Evolutionary conservation across 2,329 filamentous ascomycete species (phyloP), one percentile per base, ranked within the genome.

Genomic region (Phaeosphaeriaceae sp.): DNA sequence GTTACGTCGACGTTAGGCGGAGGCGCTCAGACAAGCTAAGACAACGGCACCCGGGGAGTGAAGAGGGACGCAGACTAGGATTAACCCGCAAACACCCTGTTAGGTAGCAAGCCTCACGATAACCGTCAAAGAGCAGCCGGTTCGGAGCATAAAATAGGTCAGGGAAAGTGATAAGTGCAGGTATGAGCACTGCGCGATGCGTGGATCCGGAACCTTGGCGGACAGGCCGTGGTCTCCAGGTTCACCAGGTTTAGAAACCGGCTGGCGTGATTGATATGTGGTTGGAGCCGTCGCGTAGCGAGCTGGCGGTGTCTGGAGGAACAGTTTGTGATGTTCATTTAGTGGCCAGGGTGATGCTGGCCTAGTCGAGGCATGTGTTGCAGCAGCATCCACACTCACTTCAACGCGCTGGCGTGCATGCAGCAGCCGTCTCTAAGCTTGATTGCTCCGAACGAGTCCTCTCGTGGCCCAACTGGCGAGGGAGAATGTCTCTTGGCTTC

Each of bases 1-100:
- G 65, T 63, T 66, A 69, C 63, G 63, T 64, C 59, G 66, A 68
- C 65, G 63, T 66, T 66, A 62, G 59, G 66, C 61, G 65, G 68
- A 65, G 66, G 60, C 63, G 66, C 67, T 68, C 60, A 65, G 62
- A 67, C 67, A 56, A 56, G 35, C 59, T 61, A 60, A 62, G 63
- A 66, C 60, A 62, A 60, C 56, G 59, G 62, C 56, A 56, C 48
- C 61, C 63, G 55, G 67, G 65, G 54, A 55, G 62, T 62, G 63
- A 56, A 53, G 51, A 47, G 58, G 54, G 57, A 64, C 58, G 52
- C 61, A 54, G 61, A 60, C 60, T 54, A 57, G 64, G 60, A 51
- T 59, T 56, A 48, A 54, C 63, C 61, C 53, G 64, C 62, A 58
- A 9, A 47, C 26, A 58, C 59, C 60, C 56, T 58, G 58, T 58